phyloP scores from a whole-genome alignment of 805 yeast genomes.

The Ogataea glucozyma region DNA sequence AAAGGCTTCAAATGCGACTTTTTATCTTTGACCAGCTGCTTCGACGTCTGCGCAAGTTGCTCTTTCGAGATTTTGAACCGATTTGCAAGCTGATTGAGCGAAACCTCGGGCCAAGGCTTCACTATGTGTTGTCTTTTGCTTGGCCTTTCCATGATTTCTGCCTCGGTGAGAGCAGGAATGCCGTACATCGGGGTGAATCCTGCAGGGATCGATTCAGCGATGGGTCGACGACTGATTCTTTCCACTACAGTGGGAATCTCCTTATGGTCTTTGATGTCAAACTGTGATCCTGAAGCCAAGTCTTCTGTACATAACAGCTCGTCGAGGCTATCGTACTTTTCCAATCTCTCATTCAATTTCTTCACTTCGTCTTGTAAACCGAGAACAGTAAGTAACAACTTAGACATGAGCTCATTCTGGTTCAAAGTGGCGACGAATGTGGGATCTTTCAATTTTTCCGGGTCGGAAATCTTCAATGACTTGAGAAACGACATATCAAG shows the following conservation, averaged over 20 bases:
- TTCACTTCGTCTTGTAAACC: slow-evolving; percentile 23
- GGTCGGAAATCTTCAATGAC: slow-evolving; percentile 23
- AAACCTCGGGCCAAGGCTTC: slow-evolving; percentile 33
- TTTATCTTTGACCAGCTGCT: slow-evolving; percentile 14
- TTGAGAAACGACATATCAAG: slow-evolving; percentile 27
- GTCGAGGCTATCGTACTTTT: slow-evolving; percentile 24
- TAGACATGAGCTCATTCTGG: slow-evolving; percentile 26
- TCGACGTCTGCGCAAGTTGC: slow-evolving; percentile 18
- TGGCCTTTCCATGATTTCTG: slow-evolving; percentile 24
- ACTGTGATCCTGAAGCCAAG: not conserved
- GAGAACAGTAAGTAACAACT: slow-evolving; percentile 21
- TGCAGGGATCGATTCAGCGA: slow-evolving; percentile 17
- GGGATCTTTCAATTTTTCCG: slow-evolving; percentile 22
- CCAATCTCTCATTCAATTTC: slow-evolving; percentile 19
- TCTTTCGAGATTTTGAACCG: slow-evolving; percentile 31
- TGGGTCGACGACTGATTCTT: slow-evolving; percentile 16
- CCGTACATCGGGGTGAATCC: slow-evolving; percentile 31
- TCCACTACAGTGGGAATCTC: slow-evolving; percentile 16
- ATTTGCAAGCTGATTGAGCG: slow-evolving; percentile 31
- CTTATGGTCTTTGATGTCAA: not conserved
- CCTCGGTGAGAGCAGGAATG: slow-evolving; percentile 26
- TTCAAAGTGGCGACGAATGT: slow-evolving; percentile 21
- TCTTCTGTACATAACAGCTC: slow-evolving; percentile 22
- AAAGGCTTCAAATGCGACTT: slow-evolving; percentile 20
- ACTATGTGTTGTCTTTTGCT: slow-evolving; percentile 23